These are phyloP conservation scores for Neofusicoccum parvum DNA, from an alignment of 2,329 filamentous ascomycete species.

Conservation along the genomic window DNA sequence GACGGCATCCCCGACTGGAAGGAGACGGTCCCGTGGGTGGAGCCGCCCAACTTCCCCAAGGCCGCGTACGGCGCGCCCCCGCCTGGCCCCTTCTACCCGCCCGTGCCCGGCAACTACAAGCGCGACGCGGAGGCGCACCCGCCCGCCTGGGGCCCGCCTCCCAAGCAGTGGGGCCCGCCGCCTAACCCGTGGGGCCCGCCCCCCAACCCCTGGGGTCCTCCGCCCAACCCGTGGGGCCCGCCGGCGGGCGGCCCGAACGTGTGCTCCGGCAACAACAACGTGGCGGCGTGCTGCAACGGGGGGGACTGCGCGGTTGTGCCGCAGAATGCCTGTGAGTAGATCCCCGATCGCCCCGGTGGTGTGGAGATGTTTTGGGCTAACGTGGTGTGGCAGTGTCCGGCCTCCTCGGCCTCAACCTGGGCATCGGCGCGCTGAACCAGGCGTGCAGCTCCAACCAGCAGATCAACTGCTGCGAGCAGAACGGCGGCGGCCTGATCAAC, in stretches of 20 bases:
- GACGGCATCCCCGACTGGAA: background rate
- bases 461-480: background rate
- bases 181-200: background rate
- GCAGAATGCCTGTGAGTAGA: background rate
- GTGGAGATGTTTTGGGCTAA: too few relatives aligned
- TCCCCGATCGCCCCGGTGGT: too few relatives aligned
- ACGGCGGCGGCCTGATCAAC: background rate
- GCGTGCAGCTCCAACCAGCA: background rate
- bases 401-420: background rate
- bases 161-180: background rate
- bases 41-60: background rate
- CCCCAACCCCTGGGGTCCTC: background rate
- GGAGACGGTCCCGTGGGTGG: background rate
- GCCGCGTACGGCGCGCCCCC: background rate
- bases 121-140: background rate
- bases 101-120: background rate
- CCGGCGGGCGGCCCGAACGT: background rate
- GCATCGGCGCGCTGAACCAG: background rate
- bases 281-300: background rate
- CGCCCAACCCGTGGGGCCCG: background rate
- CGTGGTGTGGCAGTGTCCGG: background rate
- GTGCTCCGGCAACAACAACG: background rate
- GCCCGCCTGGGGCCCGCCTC: background rate
- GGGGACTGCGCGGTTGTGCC: background rate
- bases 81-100: background rate